A percentile compares a stretch with the other conserved stretches of the same genome.
Conservation (phyloP, 441 rosid species). For the Gossypium schwendimanii region DNA sequence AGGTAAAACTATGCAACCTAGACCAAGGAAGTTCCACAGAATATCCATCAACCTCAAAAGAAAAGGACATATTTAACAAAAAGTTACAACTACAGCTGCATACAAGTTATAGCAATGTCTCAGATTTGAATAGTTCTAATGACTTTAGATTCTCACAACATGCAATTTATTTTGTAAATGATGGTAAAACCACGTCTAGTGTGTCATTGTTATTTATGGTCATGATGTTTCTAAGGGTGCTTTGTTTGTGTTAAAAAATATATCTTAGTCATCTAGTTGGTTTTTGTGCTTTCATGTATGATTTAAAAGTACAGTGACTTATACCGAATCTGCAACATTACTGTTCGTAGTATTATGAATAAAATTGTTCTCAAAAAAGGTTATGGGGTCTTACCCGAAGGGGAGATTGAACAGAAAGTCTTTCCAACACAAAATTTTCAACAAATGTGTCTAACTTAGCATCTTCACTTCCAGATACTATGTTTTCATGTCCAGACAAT, state of each 20-base stretch:
- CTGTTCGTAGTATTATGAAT: background rate
- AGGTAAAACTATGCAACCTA: conserved; percentile 8
- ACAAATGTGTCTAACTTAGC: conserved; percentile 65
- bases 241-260: background rate
- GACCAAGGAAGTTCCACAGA: conserved; percentile 4
- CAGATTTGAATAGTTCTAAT: background rate
- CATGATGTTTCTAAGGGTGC: background rate
- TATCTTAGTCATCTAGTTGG: background rate
- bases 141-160: background rate
- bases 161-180: background rate
- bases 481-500: conserved; percentile 51
- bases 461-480: conserved; percentile 40
- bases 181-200: background rate
- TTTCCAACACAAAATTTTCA: conserved; percentile 90
- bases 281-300: background rate
- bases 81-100: background rate
- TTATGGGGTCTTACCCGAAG: conserved; percentile 57
- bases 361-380: background rate
- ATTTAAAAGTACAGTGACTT: background rate
- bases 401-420: conserved; percentile 93
- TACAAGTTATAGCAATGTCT: background rate
- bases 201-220: background rate
- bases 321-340: background rate
- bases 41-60: background rate
- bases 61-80: conserved; percentile 1